Evolutionary conservation across 2,329 filamentous ascomycete genomes (phyloP).

Genomic region (Diaporthe sp.): DNA sequence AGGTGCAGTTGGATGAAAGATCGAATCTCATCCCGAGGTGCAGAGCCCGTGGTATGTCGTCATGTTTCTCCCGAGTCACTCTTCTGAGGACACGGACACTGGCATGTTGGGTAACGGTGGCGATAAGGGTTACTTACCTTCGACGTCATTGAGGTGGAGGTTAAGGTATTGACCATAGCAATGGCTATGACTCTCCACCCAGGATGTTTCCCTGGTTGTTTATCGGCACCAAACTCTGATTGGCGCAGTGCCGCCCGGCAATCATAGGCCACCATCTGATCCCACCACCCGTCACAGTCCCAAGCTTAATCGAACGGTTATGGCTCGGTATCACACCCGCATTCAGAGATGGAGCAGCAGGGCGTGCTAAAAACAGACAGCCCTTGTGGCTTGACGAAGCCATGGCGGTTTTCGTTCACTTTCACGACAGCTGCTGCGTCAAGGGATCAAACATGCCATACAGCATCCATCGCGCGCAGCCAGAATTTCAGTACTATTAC

Average conservation of each 20-base stretch:
- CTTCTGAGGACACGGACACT: not conserved
- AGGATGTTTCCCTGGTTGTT: constrained; percentile 17
- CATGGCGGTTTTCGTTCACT: not conserved
- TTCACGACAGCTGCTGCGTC: not conserved
- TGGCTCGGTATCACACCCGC: not conserved
- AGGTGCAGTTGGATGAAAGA: not conserved
- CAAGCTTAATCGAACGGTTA: not conserved
- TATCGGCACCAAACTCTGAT: not conserved
- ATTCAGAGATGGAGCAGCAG: not conserved
- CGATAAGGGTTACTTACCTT: not conserved
- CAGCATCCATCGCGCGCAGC: too few relatives aligned
- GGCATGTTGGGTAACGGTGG: not conserved
- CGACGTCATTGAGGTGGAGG: constrained; percentile 15
- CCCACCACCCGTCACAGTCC: not conserved
- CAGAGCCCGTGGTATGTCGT: not conserved
- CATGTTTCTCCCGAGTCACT: not conserved
- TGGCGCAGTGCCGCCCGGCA: not conserved
- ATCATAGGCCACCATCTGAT: not conserved
- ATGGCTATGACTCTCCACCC: not conserved
- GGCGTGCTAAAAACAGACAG: not conserved
- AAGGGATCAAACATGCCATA: not conserved
- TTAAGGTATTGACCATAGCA: not conserved
- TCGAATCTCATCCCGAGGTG: not conserved
- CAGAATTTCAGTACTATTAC: too few relatives aligned
- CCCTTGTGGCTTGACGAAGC: not conserved